phyloP scores from a whole-genome alignment of 306 rosid genomes.

The Cicer judaicum region DNA sequence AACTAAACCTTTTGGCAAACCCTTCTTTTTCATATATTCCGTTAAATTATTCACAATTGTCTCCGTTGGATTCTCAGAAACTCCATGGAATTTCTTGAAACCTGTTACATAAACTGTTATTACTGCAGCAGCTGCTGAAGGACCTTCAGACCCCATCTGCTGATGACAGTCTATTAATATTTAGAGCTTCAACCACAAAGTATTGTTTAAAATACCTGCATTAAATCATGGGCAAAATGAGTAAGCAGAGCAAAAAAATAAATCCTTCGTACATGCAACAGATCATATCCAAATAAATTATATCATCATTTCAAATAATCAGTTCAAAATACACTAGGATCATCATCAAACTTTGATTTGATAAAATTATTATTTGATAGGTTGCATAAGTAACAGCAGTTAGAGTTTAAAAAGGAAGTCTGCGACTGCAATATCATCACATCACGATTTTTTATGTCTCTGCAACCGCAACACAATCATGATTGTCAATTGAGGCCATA shows the following conservation, averaged over 20 bases:
- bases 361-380: background rate
- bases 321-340: background rate
- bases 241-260: constrained; percentile 16
- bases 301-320: constrained; percentile 6
- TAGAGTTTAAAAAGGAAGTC: background rate
- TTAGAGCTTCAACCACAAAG: constrained; percentile 48
- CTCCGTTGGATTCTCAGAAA: constrained; percentile 94
- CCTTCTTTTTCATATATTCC: constrained; percentile 74
- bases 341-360: constrained; percentile 6
- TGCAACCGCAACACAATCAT: background rate
- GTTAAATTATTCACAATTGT: constrained; percentile 64
- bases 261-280: background rate
- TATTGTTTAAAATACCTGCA: constrained; percentile 56
- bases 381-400: constrained; percentile 15
- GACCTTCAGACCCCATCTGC: constrained; percentile 95
- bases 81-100: constrained; percentile 96
- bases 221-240: constrained; percentile 34
- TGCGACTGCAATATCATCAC: background rate
- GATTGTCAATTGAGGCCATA: background rate
- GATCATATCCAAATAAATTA: constrained; percentile 4
- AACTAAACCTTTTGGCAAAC: constrained; percentile 77
- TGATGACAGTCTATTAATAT: constrained; percentile 45
- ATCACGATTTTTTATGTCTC: background rate
- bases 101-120: constrained; percentile 86
- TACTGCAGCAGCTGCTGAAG: constrained; percentile 65